Evolutionary conservation across 2,329 filamentous ascomycete genomes (phyloP), one percentile per base, ranked within the genome.

Genomic region (Pyricularia grisea): DNA sequence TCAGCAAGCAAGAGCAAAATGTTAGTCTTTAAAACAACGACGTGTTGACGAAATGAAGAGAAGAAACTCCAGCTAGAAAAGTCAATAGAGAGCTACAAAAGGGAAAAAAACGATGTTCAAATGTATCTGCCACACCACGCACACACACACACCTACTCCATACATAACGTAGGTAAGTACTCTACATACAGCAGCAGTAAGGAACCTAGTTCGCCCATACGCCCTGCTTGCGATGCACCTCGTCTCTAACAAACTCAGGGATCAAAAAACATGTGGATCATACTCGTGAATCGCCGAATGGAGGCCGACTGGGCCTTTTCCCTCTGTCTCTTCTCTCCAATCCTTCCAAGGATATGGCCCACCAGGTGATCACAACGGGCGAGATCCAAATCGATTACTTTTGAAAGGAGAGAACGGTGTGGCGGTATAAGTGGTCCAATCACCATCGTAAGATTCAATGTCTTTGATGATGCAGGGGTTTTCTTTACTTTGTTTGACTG

Each of bases 261-360:
- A 20, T n/a, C n/a, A 2, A 50, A 50, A n/a, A 50, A 50, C 42
- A 50, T 50, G 42, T 50, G 17, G 17, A 50, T 50, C 42, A 50
- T 36, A 36, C 30, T 31, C 64, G 31, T 66, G 36, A 66, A 66
- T 66, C 64, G 64, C 64, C 64, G 64, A 66, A 25, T 31, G 64
- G 30, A 66, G n/a, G 64, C 64, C 64, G 64, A 36, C 64, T 42
- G 64, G 64, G 64, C 28, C n/a, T 36, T 66, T 50, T n/a, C 2
- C 14, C 2, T 36, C 33, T 36, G 33, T 36, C 33, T n/a, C 42
- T 50, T 50, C 42, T 50, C 42, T 50, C 42, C 42, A 50, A 50
- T 50, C 20, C 42, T n/a, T n/a, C 42, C 42, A 7, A 20, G 36
- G n/a, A 50, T 5, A 50, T 50, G 42, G 17, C 42, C 42, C 42